Evolutionary conservation across 345 rosid genomes (phyloP).

Genomic region (Psidium guajava): DNA sequence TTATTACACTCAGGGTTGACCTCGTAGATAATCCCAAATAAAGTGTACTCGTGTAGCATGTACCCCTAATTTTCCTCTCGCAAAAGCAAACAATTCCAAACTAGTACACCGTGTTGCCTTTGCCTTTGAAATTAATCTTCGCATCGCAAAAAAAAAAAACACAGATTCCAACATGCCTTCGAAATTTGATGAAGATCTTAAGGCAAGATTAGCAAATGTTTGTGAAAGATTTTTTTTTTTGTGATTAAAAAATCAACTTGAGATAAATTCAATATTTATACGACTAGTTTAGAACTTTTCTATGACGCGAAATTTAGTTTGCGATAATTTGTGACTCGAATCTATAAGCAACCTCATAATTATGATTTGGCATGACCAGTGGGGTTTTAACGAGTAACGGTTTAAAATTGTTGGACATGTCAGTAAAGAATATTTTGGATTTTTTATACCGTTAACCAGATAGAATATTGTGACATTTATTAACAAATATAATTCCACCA

Average conservation of each 20-base stretch:
- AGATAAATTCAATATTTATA: accelerated
- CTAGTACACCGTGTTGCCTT: too few species aligned
- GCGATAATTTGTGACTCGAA: accelerated
- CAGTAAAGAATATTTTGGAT: background rate
- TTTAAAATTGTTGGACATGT: background rate
- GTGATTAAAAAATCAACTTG: accelerated
- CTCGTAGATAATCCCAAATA: background rate
- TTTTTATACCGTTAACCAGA: background rate
- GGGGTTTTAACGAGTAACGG: background rate
- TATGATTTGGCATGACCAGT: background rate
- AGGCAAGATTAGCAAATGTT: background rate
- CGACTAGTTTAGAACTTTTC: background rate
- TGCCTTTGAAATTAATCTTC: too few species aligned
- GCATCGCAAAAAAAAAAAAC: too few species aligned
- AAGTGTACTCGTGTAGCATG: too few species aligned
- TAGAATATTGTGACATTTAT: background rate
- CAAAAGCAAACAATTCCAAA: too few species aligned
- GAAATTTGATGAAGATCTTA: background rate
- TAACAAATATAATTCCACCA: background rate
- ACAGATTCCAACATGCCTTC: background rate
- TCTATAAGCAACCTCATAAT: accelerated
- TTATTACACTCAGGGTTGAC: too few species aligned
- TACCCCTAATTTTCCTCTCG: too few species aligned
- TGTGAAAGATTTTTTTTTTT: background rate
- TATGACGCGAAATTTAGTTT: accelerated